Percentiles rank a stretch among this genome's conserved stretches.
Conservation (phyloP, 495 filamentous ascomycete species). For the Talaromyces thailandensis region DNA sequence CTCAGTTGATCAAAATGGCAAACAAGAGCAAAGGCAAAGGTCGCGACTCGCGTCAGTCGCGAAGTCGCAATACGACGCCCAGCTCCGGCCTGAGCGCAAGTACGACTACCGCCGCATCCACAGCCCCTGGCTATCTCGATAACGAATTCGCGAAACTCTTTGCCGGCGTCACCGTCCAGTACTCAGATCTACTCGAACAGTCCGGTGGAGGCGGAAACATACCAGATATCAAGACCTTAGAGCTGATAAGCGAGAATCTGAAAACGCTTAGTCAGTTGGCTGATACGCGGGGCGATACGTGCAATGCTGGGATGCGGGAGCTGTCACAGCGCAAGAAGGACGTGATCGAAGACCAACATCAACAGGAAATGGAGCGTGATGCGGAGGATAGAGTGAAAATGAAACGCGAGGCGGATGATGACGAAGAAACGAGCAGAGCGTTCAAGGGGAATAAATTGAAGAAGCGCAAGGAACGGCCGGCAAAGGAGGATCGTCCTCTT, state of each 20-base stretch:
- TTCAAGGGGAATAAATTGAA: constrained; percentile 39
- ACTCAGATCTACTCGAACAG: constrained; percentile 65
- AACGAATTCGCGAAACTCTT: constrained; percentile 57
- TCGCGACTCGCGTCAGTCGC: constrained; percentile 61
- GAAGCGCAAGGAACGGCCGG: constrained; percentile 41
- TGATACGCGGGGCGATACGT: constrained; percentile 50
- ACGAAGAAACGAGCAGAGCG: constrained; percentile 40
- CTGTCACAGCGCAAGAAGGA: constrained; percentile 56
- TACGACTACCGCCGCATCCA: constrained; percentile 36
- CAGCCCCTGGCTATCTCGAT: constrained; percentile 47
- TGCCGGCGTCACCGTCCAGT: constrained; percentile 48
- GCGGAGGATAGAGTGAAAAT: constrained; percentile 34
- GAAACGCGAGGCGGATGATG: constrained; percentile 45
- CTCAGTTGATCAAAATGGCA: constrained; percentile 25
- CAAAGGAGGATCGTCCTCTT: constrained; percentile 47
- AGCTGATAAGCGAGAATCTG: constrained; percentile 57
- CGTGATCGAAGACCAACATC: constrained; percentile 39
- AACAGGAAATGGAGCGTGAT: constrained; percentile 34
- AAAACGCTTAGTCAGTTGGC: constrained; percentile 57
- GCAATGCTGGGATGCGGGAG: constrained; percentile 66
- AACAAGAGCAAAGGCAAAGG: constrained; percentile 69
- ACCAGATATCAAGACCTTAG: constrained; percentile 66
- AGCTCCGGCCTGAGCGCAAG: constrained; percentile 47
- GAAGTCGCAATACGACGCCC: constrained; percentile 81
- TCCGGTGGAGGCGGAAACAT: constrained; percentile 54